Percentiles rank a stretch among this genome's conserved stretches.
Conservation (phyloP, 2,329 filamentous ascomycete genomes). For the Beauveria asiatica region DNA sequence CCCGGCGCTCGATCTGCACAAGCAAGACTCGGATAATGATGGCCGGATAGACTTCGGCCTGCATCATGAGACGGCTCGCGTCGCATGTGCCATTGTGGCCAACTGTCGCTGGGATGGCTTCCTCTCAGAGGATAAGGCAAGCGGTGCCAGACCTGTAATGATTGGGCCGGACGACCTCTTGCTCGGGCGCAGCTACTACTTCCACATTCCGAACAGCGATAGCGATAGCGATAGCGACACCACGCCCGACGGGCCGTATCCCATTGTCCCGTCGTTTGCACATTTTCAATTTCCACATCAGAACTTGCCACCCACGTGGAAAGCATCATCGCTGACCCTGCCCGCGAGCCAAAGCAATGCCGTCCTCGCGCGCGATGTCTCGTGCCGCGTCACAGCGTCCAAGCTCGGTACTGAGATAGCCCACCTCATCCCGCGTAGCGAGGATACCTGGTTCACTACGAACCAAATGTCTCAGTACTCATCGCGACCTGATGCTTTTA, state of each 20-base stretch:
- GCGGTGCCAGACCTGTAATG: too few relatives aligned
- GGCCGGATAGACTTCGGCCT: background rate
- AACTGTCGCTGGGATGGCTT: background rate
- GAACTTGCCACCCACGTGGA: background rate
- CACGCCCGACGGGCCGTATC: background rate
- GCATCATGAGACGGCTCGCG: background rate
- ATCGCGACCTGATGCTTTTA: background rate
- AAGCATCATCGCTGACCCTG: background rate
- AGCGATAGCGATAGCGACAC: too few relatives aligned
- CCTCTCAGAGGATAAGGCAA: background rate
- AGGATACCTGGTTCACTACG: background rate
- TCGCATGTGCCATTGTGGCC: background rate
- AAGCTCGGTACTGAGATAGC: background rate
- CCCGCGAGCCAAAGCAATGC: slow-evolving; percentile 16
- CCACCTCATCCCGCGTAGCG: background rate
- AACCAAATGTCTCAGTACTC: background rate
- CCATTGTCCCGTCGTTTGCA: background rate
- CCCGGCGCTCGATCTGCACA: background rate
- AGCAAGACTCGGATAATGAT: background rate
- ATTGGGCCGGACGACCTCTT: background rate
- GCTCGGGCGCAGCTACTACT: background rate
- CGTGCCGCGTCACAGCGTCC: background rate
- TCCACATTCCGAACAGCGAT: background rate
- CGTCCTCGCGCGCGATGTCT: background rate
- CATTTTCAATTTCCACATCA: background rate